Conservation (phyloP, 1,284 basidiomycete species). For the Apiotrichum porosum region DNA sequence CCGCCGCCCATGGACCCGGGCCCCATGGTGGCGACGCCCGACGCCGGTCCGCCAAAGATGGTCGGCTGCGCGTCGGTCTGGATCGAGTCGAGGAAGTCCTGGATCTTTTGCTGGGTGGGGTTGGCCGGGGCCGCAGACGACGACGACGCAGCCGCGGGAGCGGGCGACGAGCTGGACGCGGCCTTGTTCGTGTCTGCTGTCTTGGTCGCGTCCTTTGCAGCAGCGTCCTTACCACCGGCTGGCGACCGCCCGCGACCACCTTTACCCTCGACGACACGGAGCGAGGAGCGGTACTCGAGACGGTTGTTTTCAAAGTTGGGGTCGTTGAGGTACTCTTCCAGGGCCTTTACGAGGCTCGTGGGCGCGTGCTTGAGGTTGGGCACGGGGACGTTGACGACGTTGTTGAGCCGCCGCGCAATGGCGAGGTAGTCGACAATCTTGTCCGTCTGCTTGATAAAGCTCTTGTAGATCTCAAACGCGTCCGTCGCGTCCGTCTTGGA, state of each 20-base stretch:
- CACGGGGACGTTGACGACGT: conserved; percentile 85
- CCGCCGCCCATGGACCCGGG: conserved; percentile 4
- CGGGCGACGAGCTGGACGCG: conserved; percentile 1
- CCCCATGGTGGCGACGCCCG: not conserved
- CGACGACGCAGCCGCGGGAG: conserved; percentile 7
- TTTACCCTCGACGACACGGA: conserved; percentile 63
- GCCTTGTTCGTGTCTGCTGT: conserved; percentile 13
- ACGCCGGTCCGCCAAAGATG: conserved; percentile 35
- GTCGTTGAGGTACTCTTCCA: conserved; percentile 94
- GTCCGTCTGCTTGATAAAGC: conserved; percentile 93
- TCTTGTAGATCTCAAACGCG: conserved; percentile 83
- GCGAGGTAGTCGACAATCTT: conserved; percentile 88
- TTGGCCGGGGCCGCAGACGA: conserved; percentile 12
- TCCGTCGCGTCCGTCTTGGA: conserved; percentile 82
- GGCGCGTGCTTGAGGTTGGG: conserved; percentile 95
- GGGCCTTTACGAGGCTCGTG: conserved; percentile 80
- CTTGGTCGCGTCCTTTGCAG: conserved; percentile 15
- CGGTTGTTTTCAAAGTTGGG: conserved; percentile 94
- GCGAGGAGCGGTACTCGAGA: conserved; percentile 82
- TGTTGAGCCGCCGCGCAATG: conserved; percentile 88
- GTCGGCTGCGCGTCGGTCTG: conserved; percentile 64
- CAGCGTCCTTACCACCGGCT: not conserved
- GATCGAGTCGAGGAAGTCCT: conserved; percentile 90
- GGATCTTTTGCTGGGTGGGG: conserved; percentile 49
- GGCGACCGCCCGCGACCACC: conserved; percentile 1